Conservation (phyloP, 2,329 filamentous ascomycete genomes). For the Lachnellula subtilissima region DNA sequence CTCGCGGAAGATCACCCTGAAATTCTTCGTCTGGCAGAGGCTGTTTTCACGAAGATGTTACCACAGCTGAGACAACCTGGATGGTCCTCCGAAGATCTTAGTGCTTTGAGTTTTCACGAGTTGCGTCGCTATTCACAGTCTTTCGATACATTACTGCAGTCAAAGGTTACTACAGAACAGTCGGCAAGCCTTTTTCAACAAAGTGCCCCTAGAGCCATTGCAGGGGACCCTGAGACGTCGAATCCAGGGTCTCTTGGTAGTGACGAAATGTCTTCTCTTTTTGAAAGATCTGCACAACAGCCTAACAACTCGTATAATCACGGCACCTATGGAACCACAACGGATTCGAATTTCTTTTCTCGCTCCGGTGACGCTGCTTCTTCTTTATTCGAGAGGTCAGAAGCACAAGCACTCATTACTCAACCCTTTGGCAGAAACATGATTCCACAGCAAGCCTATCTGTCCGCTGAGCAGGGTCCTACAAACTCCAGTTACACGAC, state of each 20-base stretch:
- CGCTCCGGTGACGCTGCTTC: background rate
- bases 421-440: background rate
- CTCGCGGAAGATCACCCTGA: conserved; percentile 25
- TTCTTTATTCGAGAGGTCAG: conserved; percentile 8
- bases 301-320: background rate
- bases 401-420: conserved; percentile 3
- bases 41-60: conserved; percentile 22
- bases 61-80: conserved; percentile 21
- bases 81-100: conserved; percentile 24
- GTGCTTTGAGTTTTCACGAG: conserved; percentile 11
- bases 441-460: background rate
- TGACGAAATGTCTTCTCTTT: conserved; percentile 3
- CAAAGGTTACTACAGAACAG: conserved; percentile 18
- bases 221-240: background rate
- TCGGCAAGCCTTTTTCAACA: background rate
- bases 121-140: conserved; percentile 21
- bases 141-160: conserved; percentile 24
- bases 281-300: background rate
- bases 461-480: background rate
- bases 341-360: background rate
- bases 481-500: conserved; percentile 26
- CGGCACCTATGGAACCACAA: background rate
- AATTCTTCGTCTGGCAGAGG: conserved; percentile 19
- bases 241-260: background rate
- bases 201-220: conserved; percentile 5